Conservation (phyloP, 148 eudicot species). For the Amaranthus palmeri region DNA sequence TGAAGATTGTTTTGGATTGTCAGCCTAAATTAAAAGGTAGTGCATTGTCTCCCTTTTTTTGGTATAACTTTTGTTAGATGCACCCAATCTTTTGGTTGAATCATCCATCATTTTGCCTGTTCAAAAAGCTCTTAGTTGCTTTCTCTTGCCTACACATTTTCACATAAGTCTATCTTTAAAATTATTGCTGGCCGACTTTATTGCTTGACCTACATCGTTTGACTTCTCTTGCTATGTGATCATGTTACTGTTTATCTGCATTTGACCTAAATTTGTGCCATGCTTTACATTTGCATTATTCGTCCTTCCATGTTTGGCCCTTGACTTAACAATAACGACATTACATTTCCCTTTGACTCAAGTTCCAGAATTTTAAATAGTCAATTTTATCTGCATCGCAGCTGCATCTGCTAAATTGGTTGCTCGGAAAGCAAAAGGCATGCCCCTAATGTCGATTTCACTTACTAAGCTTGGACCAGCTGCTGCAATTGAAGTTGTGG, state of each 20-base stretch:
- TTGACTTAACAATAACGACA: too few relatives aligned
- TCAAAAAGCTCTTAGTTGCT: neutral
- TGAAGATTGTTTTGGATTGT: slow-evolving; percentile 68
- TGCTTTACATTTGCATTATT: neutral
- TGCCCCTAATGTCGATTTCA: slow-evolving; percentile 65
- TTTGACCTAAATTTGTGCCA: neutral
- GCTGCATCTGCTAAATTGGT: slow-evolving; percentile 69
- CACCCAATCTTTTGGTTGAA: neutral
- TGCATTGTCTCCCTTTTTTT: neutral
- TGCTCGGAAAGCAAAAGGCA: slow-evolving; percentile 84
- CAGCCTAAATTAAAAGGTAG: slow-evolving; percentile 51
- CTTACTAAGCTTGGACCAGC: slow-evolving; percentile 48
- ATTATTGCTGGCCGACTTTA: neutral
- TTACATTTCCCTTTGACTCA: neutral
- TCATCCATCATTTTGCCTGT: neutral
- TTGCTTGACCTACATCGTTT: neutral
- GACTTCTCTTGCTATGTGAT: neutral
- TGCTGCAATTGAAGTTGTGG: slow-evolving; percentile 68
- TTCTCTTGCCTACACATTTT: neutral
- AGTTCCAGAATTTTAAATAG: neutral
- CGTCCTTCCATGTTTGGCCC: neutral
- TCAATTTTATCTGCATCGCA: slow-evolving; percentile 15
- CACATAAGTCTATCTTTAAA: neutral
- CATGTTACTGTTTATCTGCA: neutral
- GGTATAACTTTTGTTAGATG: neutral